Percentiles rank a stretch among this genome's conserved stretches.
Conservation (phyloP, 1,139 yeast species). For the Yamadazyma jaroonii region DNA sequence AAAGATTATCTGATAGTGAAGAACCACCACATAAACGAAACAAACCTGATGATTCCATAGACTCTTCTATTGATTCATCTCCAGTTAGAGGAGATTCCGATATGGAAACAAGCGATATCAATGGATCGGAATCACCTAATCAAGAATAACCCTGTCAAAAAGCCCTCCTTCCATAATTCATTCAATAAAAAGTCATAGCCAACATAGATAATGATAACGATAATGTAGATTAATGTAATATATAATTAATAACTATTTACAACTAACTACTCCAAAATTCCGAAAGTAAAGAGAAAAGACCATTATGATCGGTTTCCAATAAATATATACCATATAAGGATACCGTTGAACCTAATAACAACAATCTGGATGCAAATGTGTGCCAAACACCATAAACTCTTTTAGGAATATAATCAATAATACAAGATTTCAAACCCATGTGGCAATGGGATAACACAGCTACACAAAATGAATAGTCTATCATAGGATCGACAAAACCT, state of each 20-base stretch:
- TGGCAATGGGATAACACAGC: slow-evolving; percentile 61
- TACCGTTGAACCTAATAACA: slow-evolving; percentile 60
- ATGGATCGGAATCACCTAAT: too few relatives aligned
- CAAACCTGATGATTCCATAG: slow-evolving; percentile 8
- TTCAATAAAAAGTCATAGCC: too few relatives aligned
- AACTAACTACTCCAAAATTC: slow-evolving; percentile 38
- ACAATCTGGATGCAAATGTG: slow-evolving; percentile 56
- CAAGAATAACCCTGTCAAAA: too few relatives aligned
- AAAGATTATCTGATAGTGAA: slow-evolving; percentile 1
- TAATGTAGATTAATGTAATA: slow-evolving; percentile 3
- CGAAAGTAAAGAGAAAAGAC: slow-evolving; percentile 48
- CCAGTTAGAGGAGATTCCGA: slow-evolving; percentile 3
- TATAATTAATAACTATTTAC: background rate
- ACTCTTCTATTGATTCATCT: slow-evolving; percentile 5
- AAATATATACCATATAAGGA: slow-evolving; percentile 68
- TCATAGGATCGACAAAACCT: slow-evolving; percentile 49
- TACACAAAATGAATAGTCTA: slow-evolving; percentile 58
- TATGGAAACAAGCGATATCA: slow-evolving; percentile 13
- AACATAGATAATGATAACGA: background rate
- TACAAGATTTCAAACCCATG: slow-evolving; percentile 75
- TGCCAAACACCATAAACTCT: slow-evolving; percentile 72
- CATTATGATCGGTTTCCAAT: slow-evolving; percentile 57
- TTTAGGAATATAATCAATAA: slow-evolving; percentile 72
- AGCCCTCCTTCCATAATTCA: too few relatives aligned
- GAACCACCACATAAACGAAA: slow-evolving; percentile 2